These are phyloP conservation scores for Rhizophora mangle DNA, from an alignment of 345 rosid species.

Conservation along the genomic window DNA sequence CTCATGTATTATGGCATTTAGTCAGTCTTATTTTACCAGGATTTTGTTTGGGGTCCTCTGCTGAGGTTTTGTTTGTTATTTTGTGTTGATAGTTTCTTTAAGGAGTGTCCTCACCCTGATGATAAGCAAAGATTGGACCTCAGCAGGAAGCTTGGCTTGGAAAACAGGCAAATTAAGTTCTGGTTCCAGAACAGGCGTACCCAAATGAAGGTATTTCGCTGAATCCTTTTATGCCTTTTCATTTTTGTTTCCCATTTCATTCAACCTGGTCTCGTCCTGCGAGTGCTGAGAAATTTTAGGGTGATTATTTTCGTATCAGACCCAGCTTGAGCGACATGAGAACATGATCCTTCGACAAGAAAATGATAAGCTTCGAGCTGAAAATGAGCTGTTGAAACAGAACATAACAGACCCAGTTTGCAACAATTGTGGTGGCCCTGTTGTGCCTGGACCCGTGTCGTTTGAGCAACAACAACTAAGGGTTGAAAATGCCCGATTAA, in stretches of 20 bases:
- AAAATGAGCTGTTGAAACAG: slow-evolving; percentile 50
- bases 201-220: slow-evolving; percentile 59
- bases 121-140: slow-evolving; percentile 62
- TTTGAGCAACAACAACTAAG: slow-evolving; percentile 50
- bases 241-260: too few species aligned
- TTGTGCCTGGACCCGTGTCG: slow-evolving; percentile 36
- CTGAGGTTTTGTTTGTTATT: slow-evolving; percentile 1
- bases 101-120: slow-evolving; percentile 70
- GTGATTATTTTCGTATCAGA: slow-evolving; percentile 33
- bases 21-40: background rate
- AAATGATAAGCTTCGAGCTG: slow-evolving; percentile 60
- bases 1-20: background rate
- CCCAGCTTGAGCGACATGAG: slow-evolving; percentile 72
- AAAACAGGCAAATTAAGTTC: slow-evolving; percentile 60
- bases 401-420: slow-evolving; percentile 49
- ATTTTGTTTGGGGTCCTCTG: background rate
- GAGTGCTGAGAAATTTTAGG: background rate
- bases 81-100: slow-evolving; percentile 44
- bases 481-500: slow-evolving; percentile 65
- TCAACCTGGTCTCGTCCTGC: background rate
- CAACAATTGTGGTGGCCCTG: slow-evolving; percentile 62
- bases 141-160: slow-evolving; percentile 51
- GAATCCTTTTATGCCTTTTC: background rate
- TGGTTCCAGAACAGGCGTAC: slow-evolving; percentile 85
- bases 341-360: slow-evolving; percentile 57